Base-by-base conservation (phyloP, 495 filamentous ascomycete species). In the Aspergillus cristatus region DNA sequence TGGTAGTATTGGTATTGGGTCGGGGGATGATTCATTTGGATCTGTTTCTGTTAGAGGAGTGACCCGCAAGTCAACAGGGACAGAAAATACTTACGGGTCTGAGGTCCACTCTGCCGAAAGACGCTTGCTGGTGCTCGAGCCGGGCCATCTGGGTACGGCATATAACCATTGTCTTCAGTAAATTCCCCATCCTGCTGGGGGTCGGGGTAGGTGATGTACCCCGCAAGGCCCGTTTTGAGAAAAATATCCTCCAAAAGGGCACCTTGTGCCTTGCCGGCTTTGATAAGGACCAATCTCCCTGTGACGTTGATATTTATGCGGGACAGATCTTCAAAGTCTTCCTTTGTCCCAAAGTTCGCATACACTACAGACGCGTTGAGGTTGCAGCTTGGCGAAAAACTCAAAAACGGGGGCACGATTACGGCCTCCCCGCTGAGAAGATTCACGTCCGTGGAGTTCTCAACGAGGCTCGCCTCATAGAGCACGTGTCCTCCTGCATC, bases 141-240 rank as follows among this genome's bases (percentile, higher is more conserved):
- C 0, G 84, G 82, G 2, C 86, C 85, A 7, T 79, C 59, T 0
- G 86, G 85, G 53, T 91, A 91, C 10, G 71, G 44, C 12, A 68
- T 63, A 38, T 77, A 67, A 0, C 85, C 86, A 37, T 84, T 78
- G 37, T 76, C 69, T 33, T 80, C 78, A 0, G 78, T 83, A 10
- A 79, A 56, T 4, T 75, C 59, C 7, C 79, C 80, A 58, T 91
- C 85, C 47, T 87, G 82, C 18, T 82, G 82, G 5, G 86, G 85
- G 51, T 91, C 86, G 14, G 63, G 75, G 55, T 82, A 91, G 0
- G 87, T 63, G 34, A 90, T 62, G 15, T 69, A 69, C 2, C 86
- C 83, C 28, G 87, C 55, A 79, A 86, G 85, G 18, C 85, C 86
- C 31, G 84, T 62, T 37, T 89, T 82, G 43, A 84, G 75, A 7